Conservation (phyloP, 495 filamentous ascomycete genomes). For the Cenococcum geophilum region DNA sequence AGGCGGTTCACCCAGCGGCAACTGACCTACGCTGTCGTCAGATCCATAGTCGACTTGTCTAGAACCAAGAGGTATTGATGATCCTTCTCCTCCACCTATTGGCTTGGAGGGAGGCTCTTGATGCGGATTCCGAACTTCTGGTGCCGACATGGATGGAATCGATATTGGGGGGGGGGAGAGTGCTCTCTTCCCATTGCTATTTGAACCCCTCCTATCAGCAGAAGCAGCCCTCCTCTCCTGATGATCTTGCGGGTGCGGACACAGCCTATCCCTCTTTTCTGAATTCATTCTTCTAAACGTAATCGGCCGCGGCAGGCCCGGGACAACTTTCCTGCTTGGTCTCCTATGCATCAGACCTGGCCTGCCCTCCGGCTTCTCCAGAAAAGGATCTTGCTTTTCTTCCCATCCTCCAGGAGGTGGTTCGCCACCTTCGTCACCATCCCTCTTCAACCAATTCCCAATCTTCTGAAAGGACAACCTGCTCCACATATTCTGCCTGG, state of each 20-base stretch:
- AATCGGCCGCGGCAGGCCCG: conserved; percentile 64
- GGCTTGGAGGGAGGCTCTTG: conserved; percentile 5
- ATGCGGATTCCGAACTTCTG: conserved; percentile 26
- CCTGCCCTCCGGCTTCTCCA: conserved; percentile 24
- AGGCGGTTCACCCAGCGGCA: conserved; percentile 15
- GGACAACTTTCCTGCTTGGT: conserved; percentile 64
- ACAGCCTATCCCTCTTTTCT: conserved; percentile 66
- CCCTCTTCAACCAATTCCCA: conserved; percentile 33
- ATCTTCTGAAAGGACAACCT: conserved; percentile 33
- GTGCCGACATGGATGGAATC: conserved; percentile 34
- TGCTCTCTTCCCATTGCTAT: conserved; percentile 36
- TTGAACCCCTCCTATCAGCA: conserved; percentile 51
- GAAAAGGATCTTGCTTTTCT: conserved; percentile 16
- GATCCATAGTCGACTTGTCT: conserved; percentile 26
- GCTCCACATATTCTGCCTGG: conserved; percentile 26
- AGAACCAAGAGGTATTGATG: conserved; percentile 26
- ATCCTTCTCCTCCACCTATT: conserved; percentile 15
- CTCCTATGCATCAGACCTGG: conserved; percentile 38
- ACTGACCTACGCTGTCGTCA: conserved; percentile 19
- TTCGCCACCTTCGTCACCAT: conserved; percentile 33
- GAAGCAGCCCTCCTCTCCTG: conserved; percentile 67
- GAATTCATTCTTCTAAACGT: conserved; percentile 78
- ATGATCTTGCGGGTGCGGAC: conserved; percentile 51
- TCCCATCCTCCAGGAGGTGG: conserved; percentile 12
- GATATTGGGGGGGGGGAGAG: conserved; percentile 37